Base-by-base conservation (phyloP, 495 filamentous ascomycete genomes). In the Daldinia loculata region DNA sequence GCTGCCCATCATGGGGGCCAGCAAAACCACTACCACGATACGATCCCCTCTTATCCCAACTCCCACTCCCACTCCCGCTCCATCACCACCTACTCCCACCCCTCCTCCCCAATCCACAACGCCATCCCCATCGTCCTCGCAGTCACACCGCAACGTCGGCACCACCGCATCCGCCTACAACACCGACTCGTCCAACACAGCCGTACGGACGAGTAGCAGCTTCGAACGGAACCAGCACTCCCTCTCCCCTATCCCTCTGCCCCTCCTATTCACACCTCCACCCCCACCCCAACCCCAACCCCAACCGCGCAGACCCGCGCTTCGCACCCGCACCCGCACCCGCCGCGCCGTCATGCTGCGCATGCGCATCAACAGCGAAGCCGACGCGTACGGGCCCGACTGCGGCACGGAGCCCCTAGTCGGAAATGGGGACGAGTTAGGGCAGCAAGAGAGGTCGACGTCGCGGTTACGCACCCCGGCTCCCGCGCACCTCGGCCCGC, bases 341-440 rank as follows among this genome's bases (percentile, higher is more conserved):
- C 61, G 57, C 4, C 58, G 69, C 32, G 30, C 27, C 38, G 50
- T 50, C 36, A 41, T 62, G 56, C 27, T 66, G 50, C 68, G 63
- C 14, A 63, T 67, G 63, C 67, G 67, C 63, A 66, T 74, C 62
- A 70, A 70, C 67, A 66, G 61, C 71, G 71, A 74, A 36, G 67
- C 58, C 1, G 67, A 74, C 63, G 67, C 51, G 12, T 71, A 67
- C 67, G 68, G 53, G 27, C 62, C 57, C 12, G 48, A 62, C 66
- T n/a, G 27, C 60, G 43, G 55, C 41, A 29, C 41, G 1, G 41
- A 9, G 43, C 38, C 38, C 4, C 15, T 41, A 5, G 38, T 41
- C 38, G 15, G 38, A 9, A 41, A 6, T 14, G 41, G 6, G 6
- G 6, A 22, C 15, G 15, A 4, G 41, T 6, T 22, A 6, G 48